phyloP scores from a whole-genome alignment of 148 eudicot genomes.

The Rhododendron vialii region DNA sequence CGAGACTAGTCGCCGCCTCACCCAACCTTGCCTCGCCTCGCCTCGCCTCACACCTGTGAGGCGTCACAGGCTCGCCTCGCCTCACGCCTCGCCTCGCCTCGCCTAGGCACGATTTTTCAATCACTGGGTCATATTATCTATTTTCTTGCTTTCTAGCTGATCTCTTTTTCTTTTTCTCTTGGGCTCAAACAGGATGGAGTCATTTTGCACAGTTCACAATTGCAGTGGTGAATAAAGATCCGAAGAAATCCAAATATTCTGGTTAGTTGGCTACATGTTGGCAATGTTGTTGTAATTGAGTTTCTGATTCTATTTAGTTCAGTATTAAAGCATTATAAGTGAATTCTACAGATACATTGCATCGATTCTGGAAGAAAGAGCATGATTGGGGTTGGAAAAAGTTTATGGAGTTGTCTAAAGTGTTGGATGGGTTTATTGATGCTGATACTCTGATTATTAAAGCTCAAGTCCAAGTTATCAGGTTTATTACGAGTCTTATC shows the following conservation, averaged over 20 bases:
- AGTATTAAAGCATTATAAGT: background rate
- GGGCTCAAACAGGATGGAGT: constrained; percentile 66
- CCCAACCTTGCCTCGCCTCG: too few species aligned
- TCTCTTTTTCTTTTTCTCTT: background rate
- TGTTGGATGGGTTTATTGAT: constrained; percentile 80
- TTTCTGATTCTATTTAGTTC: constrained; percentile 2
- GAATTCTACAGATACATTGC: constrained; percentile 62
- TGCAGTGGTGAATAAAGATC: constrained; percentile 88
- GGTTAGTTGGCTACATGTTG: constrained; percentile 37
- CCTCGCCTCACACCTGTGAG: too few species aligned
- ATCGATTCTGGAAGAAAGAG: constrained; percentile 94
- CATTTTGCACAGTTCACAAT: constrained; percentile 95
- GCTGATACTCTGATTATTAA: constrained; percentile 66
- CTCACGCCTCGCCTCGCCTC: too few species aligned
- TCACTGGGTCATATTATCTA: background rate
- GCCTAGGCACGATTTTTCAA: too few species aligned
- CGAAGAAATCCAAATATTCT: constrained; percentile 77
- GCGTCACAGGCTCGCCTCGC: too few species aligned
- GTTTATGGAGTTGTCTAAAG: constrained; percentile 82
- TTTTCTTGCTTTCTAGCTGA: background rate
- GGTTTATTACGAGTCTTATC: constrained; percentile 30
- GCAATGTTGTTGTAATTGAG: background rate
- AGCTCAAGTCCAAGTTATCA: constrained; percentile 93
- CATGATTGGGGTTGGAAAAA: constrained; percentile 99
- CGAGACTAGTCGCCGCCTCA: too few species aligned